Base-by-base conservation (phyloP, 768 basidiomycete species). In the Tricholoma terreum region DNA sequence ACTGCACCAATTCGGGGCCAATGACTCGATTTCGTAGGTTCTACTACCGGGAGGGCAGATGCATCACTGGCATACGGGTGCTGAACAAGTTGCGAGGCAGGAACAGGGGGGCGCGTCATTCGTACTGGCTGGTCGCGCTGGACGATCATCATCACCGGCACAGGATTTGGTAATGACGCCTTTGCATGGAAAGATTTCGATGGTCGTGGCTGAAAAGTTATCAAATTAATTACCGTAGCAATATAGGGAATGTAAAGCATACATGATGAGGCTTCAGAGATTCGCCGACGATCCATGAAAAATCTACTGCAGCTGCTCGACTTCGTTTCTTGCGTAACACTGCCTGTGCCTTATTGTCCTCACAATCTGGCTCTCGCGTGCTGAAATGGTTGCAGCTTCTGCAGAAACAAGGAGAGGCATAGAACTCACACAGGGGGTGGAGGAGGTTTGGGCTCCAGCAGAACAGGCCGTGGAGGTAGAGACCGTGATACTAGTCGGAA, bases 401-500 rank as follows among this genome's bases (percentile, higher is more conserved):
- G 7, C n/a, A 21, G 14, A 21, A 12, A 11, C 5, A 21, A 22
- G 14, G 33, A 45, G n/a, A 1, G 15, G 19, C 38, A 14, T 3
- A 10, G 21, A 12, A 67, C 75, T 12, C 60, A 83, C 82, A 69
- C 67, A 6, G 74, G 57, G 14, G 66, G 70, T 11, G 74, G 77
- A 11, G 72, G 73, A 7, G 78, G 76, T 58, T 74, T 78, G 0
- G 78, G 77, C 11, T 70, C 62, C 11, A 81, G 61, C n/a, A 74
- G 78, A 36, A 84, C 67, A n/a, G 56, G 60, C n/a, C 68, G 64
- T 0, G 77, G 74, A n/a, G 68, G 57, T 15, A 67, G 64, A 1
- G 75, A 66, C 43, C 62, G 64, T 14, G 83, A 84, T 14, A 84
- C 59, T 19, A 84, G 75, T 14, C 81, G 78, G 59, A 84, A 84